A percentile compares a stretch with the other conserved stretches of the same genome.
phyloP scores from a whole-genome alignment of 257 asterid genomes.

The Solanum neorickii region DNA sequence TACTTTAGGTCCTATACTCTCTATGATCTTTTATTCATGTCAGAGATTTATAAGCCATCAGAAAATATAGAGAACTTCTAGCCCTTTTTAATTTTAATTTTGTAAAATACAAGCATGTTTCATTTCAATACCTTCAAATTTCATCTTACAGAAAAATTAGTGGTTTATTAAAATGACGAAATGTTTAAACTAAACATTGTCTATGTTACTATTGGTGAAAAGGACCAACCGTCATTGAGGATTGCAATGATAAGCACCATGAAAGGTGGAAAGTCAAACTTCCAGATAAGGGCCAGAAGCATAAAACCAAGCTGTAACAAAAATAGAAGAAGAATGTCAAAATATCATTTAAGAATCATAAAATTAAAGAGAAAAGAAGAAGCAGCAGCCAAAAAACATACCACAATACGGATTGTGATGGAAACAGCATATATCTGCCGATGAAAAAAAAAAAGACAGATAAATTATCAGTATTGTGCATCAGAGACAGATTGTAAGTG shows the following conservation, averaged over 20 bases:
- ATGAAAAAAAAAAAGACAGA: background rate
- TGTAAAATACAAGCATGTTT: background rate
- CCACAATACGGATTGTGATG: constrained; percentile 97
- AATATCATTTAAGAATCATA: background rate
- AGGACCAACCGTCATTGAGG: constrained; percentile 71
- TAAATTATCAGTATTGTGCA: background rate
- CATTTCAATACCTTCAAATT: background rate
- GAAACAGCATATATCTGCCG: constrained; percentile 95
- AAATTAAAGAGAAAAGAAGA: background rate
- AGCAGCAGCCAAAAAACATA: constrained; percentile 18
- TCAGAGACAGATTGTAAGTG: background rate
- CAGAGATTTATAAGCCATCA: background rate
- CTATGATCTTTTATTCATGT: background rate
- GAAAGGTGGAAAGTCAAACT: constrained; percentile 94
- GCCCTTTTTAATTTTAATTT: background rate
- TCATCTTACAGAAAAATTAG: background rate
- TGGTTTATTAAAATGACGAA: background rate
- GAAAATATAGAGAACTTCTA: background rate
- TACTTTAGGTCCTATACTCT: background rate
- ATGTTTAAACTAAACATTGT: background rate
- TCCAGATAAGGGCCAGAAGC: constrained; percentile 93
- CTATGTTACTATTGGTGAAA: background rate
- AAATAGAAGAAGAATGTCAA: constrained; percentile 1
- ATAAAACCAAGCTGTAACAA: constrained; percentile 85
- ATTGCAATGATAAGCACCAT: constrained; percentile 99